Percentiles rank a stretch among this genome's conserved stretches.
Conservation (phyloP, 352 stramenopile species). For the Thalassiosira allenii region DNA sequence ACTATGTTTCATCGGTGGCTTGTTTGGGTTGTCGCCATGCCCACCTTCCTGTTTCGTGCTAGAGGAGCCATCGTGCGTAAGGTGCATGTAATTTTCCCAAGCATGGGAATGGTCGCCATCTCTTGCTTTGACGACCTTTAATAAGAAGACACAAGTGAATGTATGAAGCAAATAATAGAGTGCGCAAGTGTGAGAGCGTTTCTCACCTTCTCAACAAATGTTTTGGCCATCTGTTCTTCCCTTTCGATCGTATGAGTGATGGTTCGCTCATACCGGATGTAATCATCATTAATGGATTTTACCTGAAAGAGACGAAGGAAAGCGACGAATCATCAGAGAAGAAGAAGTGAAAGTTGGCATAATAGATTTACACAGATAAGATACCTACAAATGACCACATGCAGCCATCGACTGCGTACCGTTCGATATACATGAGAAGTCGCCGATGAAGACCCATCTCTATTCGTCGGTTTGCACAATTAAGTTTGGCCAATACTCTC, state of each 20-base stretch:
- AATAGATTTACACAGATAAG: too few relatives aligned
- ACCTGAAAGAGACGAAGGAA: too few relatives aligned
- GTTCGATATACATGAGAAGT: slow-evolving; percentile 52
- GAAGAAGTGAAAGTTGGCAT: too few relatives aligned
- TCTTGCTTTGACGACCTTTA: slow-evolving; percentile 38
- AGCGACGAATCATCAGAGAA: too few relatives aligned
- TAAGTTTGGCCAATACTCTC: slow-evolving; percentile 29
- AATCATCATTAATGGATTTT: slow-evolving; percentile 68
- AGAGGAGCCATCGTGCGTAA: slow-evolving; percentile 5
- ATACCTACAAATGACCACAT: slow-evolving; percentile 58
- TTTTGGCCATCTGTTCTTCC: slow-evolving; percentile 41
- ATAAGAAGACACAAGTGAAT: neutral
- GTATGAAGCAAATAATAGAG: too few relatives aligned
- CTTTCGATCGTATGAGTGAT: slow-evolving; percentile 56
- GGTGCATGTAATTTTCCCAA: slow-evolving; percentile 45
- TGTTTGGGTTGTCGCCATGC: neutral
- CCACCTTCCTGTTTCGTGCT: neutral
- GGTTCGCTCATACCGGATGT: slow-evolving; percentile 48
- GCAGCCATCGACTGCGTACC: slow-evolving; percentile 47
- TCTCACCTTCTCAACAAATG: slow-evolving; percentile 46
- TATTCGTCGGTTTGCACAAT: slow-evolving; percentile 38
- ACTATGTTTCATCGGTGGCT: neutral
- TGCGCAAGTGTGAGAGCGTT: too few relatives aligned
- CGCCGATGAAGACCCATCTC: slow-evolving; percentile 45
- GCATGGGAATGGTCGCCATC: slow-evolving; percentile 35